Percentiles rank a stretch among this genome's conserved stretches.
phyloP scores from a whole-genome alignment of 495 filamentous ascomycete species.

The Neurospora sp. region DNA sequence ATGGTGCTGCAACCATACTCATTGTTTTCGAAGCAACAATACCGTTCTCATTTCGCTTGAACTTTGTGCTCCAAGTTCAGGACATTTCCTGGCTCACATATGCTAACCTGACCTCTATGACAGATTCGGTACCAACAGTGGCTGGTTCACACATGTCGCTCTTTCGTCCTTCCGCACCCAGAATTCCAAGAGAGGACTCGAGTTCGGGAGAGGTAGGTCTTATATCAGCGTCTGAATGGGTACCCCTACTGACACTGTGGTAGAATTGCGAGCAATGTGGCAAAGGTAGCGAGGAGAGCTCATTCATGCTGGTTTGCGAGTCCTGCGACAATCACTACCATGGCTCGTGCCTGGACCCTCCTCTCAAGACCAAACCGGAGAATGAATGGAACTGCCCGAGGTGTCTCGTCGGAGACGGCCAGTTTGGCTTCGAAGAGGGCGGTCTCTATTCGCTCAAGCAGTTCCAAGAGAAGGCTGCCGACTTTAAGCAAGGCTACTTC shows the following conservation, averaged over 20 bases:
- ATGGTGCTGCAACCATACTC: neutral
- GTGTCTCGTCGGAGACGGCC: conserved; percentile 90
- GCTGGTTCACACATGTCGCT: conserved; percentile 96
- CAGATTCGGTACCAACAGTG: conserved; percentile 80
- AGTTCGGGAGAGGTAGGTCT: conserved; percentile 64
- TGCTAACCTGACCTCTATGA: conserved; percentile 2
- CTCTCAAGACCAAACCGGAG: conserved; percentile 65
- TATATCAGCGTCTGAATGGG: neutral
- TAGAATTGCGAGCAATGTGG: conserved; percentile 85
- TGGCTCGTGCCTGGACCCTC: conserved; percentile 78
- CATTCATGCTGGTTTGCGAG: conserved; percentile 73
- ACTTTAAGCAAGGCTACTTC: conserved; percentile 92
- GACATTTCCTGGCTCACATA: neutral
- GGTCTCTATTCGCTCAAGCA: conserved; percentile 91
- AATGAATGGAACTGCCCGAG: conserved; percentile 94
- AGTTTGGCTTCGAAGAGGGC: conserved; percentile 97
- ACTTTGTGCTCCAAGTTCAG: neutral
- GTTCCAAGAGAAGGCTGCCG: conserved; percentile 91
- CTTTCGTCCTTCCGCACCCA: conserved; percentile 69
- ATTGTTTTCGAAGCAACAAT: neutral
- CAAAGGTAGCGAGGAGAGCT: conserved; percentile 53
- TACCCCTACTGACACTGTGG: conserved; percentile 13
- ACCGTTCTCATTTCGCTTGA: neutral
- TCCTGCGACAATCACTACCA: conserved; percentile 89
- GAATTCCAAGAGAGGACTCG: conserved; percentile 56